Conservation (phyloP, 495 filamentous ascomycete genomes). For the Lentithecium fluviatile region DNA sequence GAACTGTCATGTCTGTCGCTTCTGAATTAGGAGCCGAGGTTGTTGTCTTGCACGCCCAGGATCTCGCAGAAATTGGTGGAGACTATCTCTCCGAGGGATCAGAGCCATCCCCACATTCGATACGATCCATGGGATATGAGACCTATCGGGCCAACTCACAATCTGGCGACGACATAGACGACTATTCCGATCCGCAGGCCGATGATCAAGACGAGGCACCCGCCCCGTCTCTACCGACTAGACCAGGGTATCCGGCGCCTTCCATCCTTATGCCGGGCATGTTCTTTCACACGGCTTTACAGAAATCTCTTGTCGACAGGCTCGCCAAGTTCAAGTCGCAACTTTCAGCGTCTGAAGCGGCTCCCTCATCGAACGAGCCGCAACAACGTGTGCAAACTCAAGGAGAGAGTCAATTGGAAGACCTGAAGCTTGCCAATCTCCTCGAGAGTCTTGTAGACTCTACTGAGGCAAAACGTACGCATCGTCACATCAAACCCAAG, state of each 20-base stretch:
- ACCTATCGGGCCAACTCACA: slow-evolving; percentile 34
- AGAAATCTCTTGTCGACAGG: no score
- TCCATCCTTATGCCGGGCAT: no score
- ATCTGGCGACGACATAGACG: neutral
- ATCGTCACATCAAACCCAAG: neutral
- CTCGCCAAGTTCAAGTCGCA: no score
- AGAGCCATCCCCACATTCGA: slow-evolving; percentile 35
- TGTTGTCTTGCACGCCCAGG: slow-evolving; percentile 72
- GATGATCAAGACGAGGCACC: slow-evolving; percentile 14
- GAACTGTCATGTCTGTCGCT: slow-evolving; percentile 60
- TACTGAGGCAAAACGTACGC: slow-evolving; percentile 16
- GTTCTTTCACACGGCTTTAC: no score
- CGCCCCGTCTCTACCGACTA: neutral
- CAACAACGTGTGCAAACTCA: no score
- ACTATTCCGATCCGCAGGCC: slow-evolving; percentile 19
- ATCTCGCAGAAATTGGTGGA: slow-evolving; percentile 74
- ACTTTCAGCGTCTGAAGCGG: no score
- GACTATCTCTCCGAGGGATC: slow-evolving; percentile 66
- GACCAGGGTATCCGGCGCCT: neutral
- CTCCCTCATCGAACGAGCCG: no score
- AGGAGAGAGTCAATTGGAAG: slow-evolving; percentile 36
- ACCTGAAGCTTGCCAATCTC: slow-evolving; percentile 42
- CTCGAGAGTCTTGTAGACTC: slow-evolving; percentile 36
- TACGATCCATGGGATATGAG: slow-evolving; percentile 44
- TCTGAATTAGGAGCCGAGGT: slow-evolving; percentile 67